Conservation (phyloP, 371 early-diverging fungal genomes). For the Mucor velutinosus region DNA sequence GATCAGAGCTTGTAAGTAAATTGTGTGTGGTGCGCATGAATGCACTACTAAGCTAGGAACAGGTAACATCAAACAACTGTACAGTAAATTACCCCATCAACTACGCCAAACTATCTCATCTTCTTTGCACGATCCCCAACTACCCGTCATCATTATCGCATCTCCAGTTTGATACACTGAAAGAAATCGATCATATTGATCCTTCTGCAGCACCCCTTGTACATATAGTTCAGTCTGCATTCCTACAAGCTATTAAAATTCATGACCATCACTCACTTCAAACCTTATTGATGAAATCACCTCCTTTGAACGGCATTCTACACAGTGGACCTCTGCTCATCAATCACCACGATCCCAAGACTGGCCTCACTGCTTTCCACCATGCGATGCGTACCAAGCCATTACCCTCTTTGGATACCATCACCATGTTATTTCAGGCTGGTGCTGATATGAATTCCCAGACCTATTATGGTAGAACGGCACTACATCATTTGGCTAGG, state of each 20-base stretch:
- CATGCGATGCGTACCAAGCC: conserved; percentile 67
- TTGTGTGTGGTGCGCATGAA: background rate
- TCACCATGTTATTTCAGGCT: conserved; percentile 63
- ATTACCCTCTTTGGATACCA: conserved; percentile 59
- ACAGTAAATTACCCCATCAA: conserved; percentile 49
- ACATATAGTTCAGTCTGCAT: conserved; percentile 49
- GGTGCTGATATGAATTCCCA: conserved; percentile 72
- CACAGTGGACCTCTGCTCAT: conserved; percentile 40
- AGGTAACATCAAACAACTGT: conserved; percentile 14
- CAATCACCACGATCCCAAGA: conserved; percentile 65
- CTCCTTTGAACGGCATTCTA: conserved; percentile 21
- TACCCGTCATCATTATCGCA: conserved; percentile 50
- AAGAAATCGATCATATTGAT: conserved; percentile 42
- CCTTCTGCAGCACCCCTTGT: conserved; percentile 35
- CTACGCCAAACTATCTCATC: conserved; percentile 54
- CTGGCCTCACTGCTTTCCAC: conserved; percentile 67
- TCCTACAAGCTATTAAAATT: conserved; percentile 61
- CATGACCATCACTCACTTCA: conserved; percentile 63
- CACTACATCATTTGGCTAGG: conserved; percentile 63
- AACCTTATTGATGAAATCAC: conserved; percentile 53
- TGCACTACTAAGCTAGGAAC: background rate
- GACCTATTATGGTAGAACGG: conserved; percentile 66
- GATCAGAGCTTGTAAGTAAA: conserved; percentile 52
- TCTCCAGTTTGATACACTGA: conserved; percentile 41
- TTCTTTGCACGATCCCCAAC: conserved; percentile 49